Evolutionary conservation across 2,329 filamentous ascomycete genomes (phyloP).

Genomic region (Myrmaecium sp.): DNA sequence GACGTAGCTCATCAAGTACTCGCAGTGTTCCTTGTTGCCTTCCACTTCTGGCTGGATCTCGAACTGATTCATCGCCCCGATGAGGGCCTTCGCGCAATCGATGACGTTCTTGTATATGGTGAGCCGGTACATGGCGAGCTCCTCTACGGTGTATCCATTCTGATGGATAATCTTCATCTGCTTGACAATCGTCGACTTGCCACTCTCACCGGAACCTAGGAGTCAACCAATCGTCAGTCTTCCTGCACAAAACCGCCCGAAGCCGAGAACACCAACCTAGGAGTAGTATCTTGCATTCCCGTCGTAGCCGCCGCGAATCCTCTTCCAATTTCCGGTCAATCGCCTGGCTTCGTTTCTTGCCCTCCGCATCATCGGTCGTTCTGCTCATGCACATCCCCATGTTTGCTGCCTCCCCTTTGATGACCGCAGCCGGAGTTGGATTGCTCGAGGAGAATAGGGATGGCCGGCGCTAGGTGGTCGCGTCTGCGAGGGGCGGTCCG

Average conservation of each 20-base stretch:
- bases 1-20: slow-evolving; percentile 73
- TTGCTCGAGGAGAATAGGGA: too few species aligned
- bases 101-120: slow-evolving; percentile 98
- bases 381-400: slow-evolving; percentile 95
- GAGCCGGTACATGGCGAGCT: slow-evolving; percentile 81
- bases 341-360: slow-evolving; percentile 90
- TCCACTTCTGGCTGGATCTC: slow-evolving; percentile 60
- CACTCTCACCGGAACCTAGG: slow-evolving; percentile 88
- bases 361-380: slow-evolving; percentile 69
- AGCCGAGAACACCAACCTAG: slow-evolving; percentile 79
- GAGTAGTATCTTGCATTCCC: slow-evolving; percentile 97
- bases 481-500: too few species aligned
- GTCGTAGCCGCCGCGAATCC: slow-evolving; percentile 76
- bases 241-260: neutral
- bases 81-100: slow-evolving; percentile 88
- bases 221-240: slow-evolving; percentile 3
- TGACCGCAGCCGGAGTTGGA: too few species aligned
- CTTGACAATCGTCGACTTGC: slow-evolving; percentile 98
- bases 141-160: slow-evolving; percentile 89
- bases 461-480: too few species aligned
- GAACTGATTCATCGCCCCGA: slow-evolving; percentile 83
- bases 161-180: slow-evolving; percentile 99
- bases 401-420: too few species aligned
- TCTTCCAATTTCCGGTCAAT: slow-evolving; percentile 91
- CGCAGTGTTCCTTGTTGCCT: slow-evolving; percentile 55